A percentile compares a stretch with the other conserved stretches of the same genome.
Evolutionary conservation across 495 filamentous ascomycete species (phyloP).

Genomic region (Aspergillus homomorphus): DNA sequence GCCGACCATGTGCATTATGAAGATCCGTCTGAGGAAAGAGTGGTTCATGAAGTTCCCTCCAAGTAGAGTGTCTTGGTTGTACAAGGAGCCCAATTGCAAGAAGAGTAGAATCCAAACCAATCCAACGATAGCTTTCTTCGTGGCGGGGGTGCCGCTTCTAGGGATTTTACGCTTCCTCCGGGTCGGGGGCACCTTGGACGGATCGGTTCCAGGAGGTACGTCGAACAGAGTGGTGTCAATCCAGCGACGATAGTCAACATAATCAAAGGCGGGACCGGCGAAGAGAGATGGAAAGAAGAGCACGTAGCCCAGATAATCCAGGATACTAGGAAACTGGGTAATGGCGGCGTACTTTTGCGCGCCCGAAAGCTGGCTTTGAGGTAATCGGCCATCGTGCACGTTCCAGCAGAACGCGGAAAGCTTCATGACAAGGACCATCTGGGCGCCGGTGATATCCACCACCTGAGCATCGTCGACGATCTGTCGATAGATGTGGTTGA

Average conservation of each 20-base stretch:
- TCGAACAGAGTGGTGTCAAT: conserved; percentile 94
- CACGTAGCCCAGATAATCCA: conserved; percentile 87
- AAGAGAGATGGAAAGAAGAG: conserved; percentile 92
- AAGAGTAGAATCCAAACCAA: conserved; percentile 77
- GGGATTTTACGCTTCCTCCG: conserved; percentile 94
- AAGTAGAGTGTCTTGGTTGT: conserved; percentile 58
- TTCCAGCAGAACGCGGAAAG: conserved; percentile 98
- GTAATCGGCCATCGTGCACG: conserved; percentile 81
- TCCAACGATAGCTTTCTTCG: conserved; percentile 68
- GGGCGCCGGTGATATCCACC: conserved; percentile 90
- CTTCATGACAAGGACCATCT: conserved; percentile 99
- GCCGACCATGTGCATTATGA: conserved; percentile 75
- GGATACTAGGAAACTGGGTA: conserved; percentile 61
- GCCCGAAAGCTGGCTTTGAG: conserved; percentile 75
- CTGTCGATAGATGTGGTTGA: conserved; percentile 83
- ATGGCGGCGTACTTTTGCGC: conserved; percentile 82
- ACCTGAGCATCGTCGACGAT: conserved; percentile 57
- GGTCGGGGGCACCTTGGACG: conserved; percentile 74
- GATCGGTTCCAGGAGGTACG: conserved; percentile 71
- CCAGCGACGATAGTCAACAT: conserved; percentile 86
- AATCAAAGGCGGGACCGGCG: conserved; percentile 88
- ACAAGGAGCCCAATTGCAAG: conserved; percentile 67
- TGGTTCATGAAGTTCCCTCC: conserved; percentile 60
- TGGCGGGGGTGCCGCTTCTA: conserved; percentile 81
- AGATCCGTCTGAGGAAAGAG: conserved; percentile 67